Evolutionary conservation across 441 rosid genomes (phyloP).

Genomic region (Corymbia citriodora): DNA sequence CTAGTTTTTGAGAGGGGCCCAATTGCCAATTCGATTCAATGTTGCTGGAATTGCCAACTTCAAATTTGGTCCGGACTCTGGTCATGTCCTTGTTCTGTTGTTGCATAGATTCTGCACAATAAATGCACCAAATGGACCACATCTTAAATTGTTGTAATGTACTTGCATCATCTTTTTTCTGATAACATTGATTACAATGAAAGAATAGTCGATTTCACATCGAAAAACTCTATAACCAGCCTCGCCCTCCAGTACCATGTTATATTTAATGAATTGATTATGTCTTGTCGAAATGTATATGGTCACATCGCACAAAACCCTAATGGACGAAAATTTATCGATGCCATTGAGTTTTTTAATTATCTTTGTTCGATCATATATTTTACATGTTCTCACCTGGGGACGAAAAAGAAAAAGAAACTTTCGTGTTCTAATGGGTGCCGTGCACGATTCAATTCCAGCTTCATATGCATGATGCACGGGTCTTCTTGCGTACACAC

Average conservation of each 20-base stretch:
- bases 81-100: background rate
- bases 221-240: rapidly evolving
- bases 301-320: rapidly evolving
- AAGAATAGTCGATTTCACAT: background rate
- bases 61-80: background rate
- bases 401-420: background rate
- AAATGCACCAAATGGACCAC: background rate
- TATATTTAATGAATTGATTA: background rate
- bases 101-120: background rate
- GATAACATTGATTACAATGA: too few relatives aligned
- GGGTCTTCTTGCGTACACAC: background rate
- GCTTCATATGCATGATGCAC: background rate
- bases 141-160: background rate
- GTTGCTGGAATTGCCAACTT: background rate
- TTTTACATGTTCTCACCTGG: background rate
- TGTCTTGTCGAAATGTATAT: rapidly evolving
- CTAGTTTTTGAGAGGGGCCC: background rate
- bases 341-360: background rate
- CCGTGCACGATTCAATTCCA: background rate
- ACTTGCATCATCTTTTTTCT: background rate
- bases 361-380: background rate
- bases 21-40: background rate
- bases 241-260: rapidly evolving
- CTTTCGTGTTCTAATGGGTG: background rate
- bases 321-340: rapidly evolving